Evolutionary conservation across 345 rosid genomes (phyloP), one percentile per base, ranked within the genome.

Genomic region (Ceriops decandra): DNA sequence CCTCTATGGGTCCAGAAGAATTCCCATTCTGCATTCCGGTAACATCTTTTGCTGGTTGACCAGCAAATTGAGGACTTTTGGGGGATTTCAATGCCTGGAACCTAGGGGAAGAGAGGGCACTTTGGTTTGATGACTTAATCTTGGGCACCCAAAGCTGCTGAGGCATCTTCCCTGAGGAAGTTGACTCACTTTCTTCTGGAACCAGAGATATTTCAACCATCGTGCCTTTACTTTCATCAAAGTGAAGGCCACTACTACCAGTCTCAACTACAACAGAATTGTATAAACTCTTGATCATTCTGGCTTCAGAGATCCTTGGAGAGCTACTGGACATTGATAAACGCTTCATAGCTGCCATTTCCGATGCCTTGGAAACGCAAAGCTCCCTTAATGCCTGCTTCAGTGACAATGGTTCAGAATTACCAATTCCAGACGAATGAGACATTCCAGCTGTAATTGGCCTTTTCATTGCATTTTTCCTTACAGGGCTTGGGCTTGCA

Each of bases 321-420:
- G 97, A 82, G 69, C 74, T 72, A 21, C 65, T 61, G 2, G 87
- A 82, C 74, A 82, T 87, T 5, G 97, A 84, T 15, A 80, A 56
- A 53, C 98, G 82, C 79, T 85, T 93, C 80, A 82, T 81, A 24
- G 96, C 88, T 78, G 98, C 98, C 90, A 87, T 90, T 82, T 93
- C 97, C 27, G 97, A 93, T 68, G 98, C 98, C 82, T 90, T 93
- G 2, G 96, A 90, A 69, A 93, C 69, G 80, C 96, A 88, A 72
- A 88, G 88, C 60, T 93, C 97, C 81, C 98, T 82, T 70, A 90
- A 69, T 24, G 98, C 93, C 68, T 90, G 98, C 87, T 93, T 93
- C 80, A 93, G 71, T 46, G 97, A 88, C 71, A 85, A 74, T 0
- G 87, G 74, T 76, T 93, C 96, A 30, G 93, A 82, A 77, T 72